Evolutionary conservation across 73 alveolate species (phyloP).

Genomic region (Durusdinium trenchii): DNA sequence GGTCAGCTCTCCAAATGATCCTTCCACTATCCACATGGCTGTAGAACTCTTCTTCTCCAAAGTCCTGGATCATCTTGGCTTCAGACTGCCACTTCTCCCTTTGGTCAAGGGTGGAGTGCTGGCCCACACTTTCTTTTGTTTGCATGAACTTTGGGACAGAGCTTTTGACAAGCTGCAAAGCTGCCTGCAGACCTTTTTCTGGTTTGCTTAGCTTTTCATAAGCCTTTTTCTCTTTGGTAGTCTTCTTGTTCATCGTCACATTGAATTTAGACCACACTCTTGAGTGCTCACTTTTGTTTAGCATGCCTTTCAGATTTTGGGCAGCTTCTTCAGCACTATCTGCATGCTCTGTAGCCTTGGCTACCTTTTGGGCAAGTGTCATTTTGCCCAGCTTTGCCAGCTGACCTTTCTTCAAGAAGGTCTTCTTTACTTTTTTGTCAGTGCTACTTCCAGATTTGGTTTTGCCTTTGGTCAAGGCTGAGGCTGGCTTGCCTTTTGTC

Average conservation of each 20-base stretch:
- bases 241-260: background rate
- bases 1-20: background rate
- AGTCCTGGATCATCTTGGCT: background rate
- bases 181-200: no score
- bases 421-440: background rate
- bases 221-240: background rate
- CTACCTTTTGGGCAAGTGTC: background rate
- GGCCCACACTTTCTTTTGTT: background rate
- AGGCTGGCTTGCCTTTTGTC: background rate
- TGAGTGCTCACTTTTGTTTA: background rate
- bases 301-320: background rate
- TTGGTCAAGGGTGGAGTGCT: background rate
- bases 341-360: background rate
- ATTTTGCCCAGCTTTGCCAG: conserved; percentile 11
- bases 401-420: background rate
- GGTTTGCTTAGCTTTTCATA: no score
- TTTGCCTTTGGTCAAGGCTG: no score
- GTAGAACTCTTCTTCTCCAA: background rate
- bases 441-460: background rate
- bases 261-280: background rate
- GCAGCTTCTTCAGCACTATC: background rate
- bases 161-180: no score
- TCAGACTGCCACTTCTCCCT: conserved; percentile 24
- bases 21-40: background rate
- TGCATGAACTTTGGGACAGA: background rate